These are phyloP conservation scores for Hsuehochloa calcarea DNA, from an alignment of 176 grass and related monocot genomes.

Conservation along the genomic window DNA sequence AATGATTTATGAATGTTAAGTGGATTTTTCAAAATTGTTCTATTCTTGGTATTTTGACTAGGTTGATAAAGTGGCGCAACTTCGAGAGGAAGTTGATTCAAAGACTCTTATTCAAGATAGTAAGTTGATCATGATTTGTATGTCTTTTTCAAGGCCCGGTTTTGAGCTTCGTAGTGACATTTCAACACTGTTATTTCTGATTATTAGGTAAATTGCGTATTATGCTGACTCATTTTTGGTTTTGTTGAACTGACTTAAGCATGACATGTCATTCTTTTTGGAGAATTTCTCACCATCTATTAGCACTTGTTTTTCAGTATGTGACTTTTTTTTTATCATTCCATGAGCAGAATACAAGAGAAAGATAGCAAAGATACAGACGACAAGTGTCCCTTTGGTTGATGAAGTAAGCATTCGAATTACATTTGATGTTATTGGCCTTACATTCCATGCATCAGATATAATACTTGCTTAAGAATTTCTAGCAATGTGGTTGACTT, in stretches of 20 bases:
- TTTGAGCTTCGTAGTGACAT: neutral
- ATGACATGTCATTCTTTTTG: slow-evolving; percentile 21
- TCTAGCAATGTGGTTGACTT: neutral
- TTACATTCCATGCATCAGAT: neutral
- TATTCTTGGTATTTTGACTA: slow-evolving; percentile 44
- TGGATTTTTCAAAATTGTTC: slow-evolving; percentile 8
- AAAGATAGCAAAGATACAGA: slow-evolving; percentile 69
- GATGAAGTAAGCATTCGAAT: slow-evolving; percentile 63
- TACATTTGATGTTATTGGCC: neutral
- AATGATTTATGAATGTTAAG: slow-evolving; percentile 5
- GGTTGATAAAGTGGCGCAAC: slow-evolving; percentile 64
- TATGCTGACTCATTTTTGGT: neutral
- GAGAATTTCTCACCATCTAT: slow-evolving; percentile 24
- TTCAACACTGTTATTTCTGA: neutral
- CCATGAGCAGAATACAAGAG: slow-evolving; percentile 68
- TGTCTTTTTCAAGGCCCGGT: neutral
- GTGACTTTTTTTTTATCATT: slow-evolving; percentile 7
- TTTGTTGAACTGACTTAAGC: neutral
- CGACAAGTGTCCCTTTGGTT: slow-evolving; percentile 44
- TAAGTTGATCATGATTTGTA: slow-evolving; percentile 21
- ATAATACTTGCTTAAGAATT: neutral
- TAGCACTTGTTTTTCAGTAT: slow-evolving; percentile 11
- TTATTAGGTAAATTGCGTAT: neutral
- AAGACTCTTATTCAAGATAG: slow-evolving; percentile 76
- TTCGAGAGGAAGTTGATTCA: slow-evolving; percentile 75